Conservation (phyloP, 768 basidiomycete species). For the Kwoniella newhampshirensis region DNA sequence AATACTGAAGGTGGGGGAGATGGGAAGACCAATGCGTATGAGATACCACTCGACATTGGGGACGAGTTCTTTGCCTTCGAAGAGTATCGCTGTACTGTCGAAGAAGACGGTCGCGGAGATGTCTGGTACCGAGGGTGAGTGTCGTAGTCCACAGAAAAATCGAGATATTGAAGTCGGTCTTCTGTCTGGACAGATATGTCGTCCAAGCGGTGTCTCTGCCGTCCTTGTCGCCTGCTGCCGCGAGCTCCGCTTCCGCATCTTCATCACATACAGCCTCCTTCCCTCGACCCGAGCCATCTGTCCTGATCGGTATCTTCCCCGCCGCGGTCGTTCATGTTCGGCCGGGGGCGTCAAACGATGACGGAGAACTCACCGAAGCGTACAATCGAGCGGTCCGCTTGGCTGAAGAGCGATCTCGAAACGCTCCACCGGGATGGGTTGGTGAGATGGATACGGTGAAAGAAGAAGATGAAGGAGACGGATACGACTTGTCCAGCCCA, state of each 20-base stretch:
- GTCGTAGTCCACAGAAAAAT: too few relatives aligned
- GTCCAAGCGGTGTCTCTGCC: conserved; percentile 55
- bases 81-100: conserved; percentile 68
- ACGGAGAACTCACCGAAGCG: conserved; percentile 76
- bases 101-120: conserved; percentile 65
- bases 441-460: conserved; percentile 61
- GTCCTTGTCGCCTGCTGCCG: conserved; percentile 7
- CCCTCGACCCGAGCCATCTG: conserved; percentile 54
- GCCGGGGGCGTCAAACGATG: conserved; percentile 81
- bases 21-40: conserved; percentile 31
- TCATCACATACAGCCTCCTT: too few relatives aligned
- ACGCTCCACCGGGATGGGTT: conserved; percentile 14
- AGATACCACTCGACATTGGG: conserved; percentile 75
- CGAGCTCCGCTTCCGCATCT: conserved; percentile 2
- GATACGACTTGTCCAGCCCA: conserved; percentile 13
- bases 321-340: conserved; percentile 82
- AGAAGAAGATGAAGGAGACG: conserved; percentile 60
- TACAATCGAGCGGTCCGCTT: conserved; percentile 57
- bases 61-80: conserved; percentile 98
- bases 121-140: conserved; percentile 93
- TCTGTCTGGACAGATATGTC: conserved; percentile 65
- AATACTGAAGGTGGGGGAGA: conserved; percentile 5
- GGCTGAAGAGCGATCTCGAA: conserved; percentile 25
- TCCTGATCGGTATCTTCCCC: conserved; percentile 92
- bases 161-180: background rate